phyloP scores from a whole-genome alignment of 805 yeast species.

The Schizosaccharomyces lindneri region DNA sequence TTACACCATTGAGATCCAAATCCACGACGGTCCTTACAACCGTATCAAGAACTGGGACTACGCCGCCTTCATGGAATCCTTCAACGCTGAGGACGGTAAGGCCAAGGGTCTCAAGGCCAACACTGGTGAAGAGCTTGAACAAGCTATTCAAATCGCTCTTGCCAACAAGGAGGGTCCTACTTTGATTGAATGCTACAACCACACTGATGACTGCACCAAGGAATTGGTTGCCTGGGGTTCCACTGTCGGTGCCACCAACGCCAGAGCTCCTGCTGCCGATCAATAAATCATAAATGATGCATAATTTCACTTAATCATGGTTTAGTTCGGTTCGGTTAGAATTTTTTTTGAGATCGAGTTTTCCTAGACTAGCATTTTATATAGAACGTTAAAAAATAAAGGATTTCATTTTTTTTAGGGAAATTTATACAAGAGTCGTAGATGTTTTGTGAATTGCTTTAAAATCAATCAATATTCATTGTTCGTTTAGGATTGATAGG shows the following conservation, averaged over 20 bases:
- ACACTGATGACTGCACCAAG: neutral
- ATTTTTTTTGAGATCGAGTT: no score
- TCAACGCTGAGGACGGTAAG: constrained; percentile 4
- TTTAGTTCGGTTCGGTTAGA: no score
- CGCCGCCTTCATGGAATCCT: constrained; percentile 6
- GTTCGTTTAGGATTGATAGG: no score
- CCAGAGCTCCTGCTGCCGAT: neutral
- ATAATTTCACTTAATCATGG: no score
- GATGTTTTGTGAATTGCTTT: no score
- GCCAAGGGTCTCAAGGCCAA: neutral
- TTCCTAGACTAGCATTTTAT: no score
- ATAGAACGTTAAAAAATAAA: no score
- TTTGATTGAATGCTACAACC: constrained; percentile 3
- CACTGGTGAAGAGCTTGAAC: neutral
- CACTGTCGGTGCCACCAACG: neutral
- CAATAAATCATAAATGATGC: constrained; percentile 19
- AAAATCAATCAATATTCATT: no score
- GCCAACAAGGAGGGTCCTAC: constrained; percentile 3
- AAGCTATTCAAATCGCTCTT: constrained; percentile 2
- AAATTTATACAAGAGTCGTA: no score
- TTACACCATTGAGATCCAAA: constrained; percentile 70
- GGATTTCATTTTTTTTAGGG: no score
- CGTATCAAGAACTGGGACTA: constrained; percentile 8
- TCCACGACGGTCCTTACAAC: constrained; percentile 26
- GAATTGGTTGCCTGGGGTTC: neutral